Evolutionary conservation across 176 grass and related monocot genomes (phyloP), one percentile per base, ranked within the genome.

Genomic region (Rhynchospora pubera): DNA sequence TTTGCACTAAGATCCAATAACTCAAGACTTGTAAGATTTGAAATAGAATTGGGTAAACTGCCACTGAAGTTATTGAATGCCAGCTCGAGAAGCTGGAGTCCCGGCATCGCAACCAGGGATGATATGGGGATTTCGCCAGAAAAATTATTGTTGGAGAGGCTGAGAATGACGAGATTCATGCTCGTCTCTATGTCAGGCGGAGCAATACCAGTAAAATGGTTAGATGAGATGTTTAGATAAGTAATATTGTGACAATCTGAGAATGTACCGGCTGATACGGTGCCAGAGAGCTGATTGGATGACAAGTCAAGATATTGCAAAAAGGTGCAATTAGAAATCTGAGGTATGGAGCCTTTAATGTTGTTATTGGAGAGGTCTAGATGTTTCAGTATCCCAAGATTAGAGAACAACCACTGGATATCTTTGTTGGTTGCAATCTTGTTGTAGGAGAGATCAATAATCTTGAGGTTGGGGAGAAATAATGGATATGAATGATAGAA

Each of bases 1-100:
- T 97, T 97, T 56, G 94, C 93, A 77, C 94, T 93, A 84, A 97
- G 89, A 83, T 97, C 94, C 32, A 97, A 91, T 77, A 90, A 73
- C 48, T 93, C 84, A 46, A 97, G 87, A 43, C 64, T 85, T 21
- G 87, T 51, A 77, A 93, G 86, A 64, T 82, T 83, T 3, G 89
- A 88, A 21, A 97, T 46, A 45, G 84, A 34, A 7, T 83, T 81
- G n/a, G 85, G 81, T 62, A 97, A 70, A 84, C 51, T 22, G 22
- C 91, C 89, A 59, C 39, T 84, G 84, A 97, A 91, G 86, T 85
- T 79, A 67, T 97, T 97, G 84, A 93, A 97, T 18, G 85, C 90
- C 75, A 97, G 87, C 44, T 84, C 73, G 9, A 97, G 79, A 23
- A 14, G 53, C 62, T 60, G 69, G 67, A 97, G 89, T 19, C 78